Evolutionary conservation across 2,329 filamentous ascomycete genomes (phyloP), one percentile per base, ranked within the genome.

Genomic region (Aspergillus candidus): DNA sequence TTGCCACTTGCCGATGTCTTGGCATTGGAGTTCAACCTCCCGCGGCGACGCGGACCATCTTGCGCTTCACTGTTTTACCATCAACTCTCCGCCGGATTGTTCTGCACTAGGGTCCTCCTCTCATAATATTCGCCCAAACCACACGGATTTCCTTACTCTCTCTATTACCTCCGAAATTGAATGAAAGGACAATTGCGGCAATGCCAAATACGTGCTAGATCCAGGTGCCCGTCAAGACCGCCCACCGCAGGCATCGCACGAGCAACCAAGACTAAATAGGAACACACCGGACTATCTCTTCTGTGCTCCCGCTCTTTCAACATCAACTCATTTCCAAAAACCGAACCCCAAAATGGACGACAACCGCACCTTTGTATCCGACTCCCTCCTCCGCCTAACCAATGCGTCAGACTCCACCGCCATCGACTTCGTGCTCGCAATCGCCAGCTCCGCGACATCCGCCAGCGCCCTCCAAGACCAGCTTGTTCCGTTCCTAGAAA

Each of bases 381-480:
- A 77, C 56, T 70, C 72, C 43, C 66, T 77, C 43, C 67, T 76
- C 52, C 72, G 70, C 45, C 67, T 79, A 40, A 73, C 75, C 32
- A 76, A 76, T 49, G 76, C 72, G 38, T 77, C 75, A 32, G 77
- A 79, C 48, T 65, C 72, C 31, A 78, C 77, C 40, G 68, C 77
- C 39, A 63, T 79, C 48, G 77, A 80, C 61, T 80, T 79, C 52
- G 70, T 80, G 17, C 69, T 77, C 43, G 73, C 74, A 35, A 77
- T 75, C 12, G 75, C 77, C 8, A 66, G 64, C 52, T 69, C 70
- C 15, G 70, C 72, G 35, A 76, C 74, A 53, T 76, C 73, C 2
- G 58, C 69, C 6, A 59, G 60, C 4, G 62, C 70, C 18, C 62
- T 80, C 32, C 63, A 71, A 50, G 74, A 75, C 50, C 77, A 77